Base-by-base conservation (phyloP, 768 basidiomycete species). In the Guyanaporus albipodus region DNA sequence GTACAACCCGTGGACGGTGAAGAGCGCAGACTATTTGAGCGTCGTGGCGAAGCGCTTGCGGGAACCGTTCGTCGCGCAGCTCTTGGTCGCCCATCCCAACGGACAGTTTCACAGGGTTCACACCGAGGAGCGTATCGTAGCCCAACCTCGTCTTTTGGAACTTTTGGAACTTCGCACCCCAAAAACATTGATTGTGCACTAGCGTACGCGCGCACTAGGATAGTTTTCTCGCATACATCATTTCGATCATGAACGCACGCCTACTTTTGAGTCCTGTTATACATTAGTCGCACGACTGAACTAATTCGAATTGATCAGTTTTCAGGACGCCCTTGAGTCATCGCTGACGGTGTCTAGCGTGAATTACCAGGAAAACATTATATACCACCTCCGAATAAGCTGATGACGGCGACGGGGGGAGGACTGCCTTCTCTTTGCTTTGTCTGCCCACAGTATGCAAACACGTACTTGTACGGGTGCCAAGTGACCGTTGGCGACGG, bases 391-490 rank as follows among this genome's bases (percentile, higher is more conserved):
- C 87, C 87, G 56, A 90, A 91, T 53, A 89, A 67, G 58, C 87
- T 87, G 46, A 91, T 73, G 26, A 85, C 75, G 9, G 85, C 83
- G 1, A 75, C 73, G 18, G 86, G 79, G 14, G 79, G 76, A 23
- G 84, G 81, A 5, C 74, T 77, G 19, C 77, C 83, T 67, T 88
- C 84, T 38, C 76, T 76, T 37, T 70, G 59, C 53, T 81, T 83
- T 4, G 81, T 85, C 56, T 88, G 86, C 3, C 87, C 87, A 58
- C 86, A 89, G 54, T 87, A 90, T 3, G 87, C 87, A 43, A 88
- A 77, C n/a, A 82, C 77, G 55, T 87, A 82, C 66, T 81, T 85
- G 6, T 83, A 86, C 4, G 88, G 87, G 63, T 90, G 88, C 87
- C 87, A 90, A 2, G 80, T 68, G 3, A 91, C 87, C 1, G 85